Base-by-base conservation (phyloP, 2,329 filamentous ascomycete genomes). In the Trichothecium sympodiale region DNA sequence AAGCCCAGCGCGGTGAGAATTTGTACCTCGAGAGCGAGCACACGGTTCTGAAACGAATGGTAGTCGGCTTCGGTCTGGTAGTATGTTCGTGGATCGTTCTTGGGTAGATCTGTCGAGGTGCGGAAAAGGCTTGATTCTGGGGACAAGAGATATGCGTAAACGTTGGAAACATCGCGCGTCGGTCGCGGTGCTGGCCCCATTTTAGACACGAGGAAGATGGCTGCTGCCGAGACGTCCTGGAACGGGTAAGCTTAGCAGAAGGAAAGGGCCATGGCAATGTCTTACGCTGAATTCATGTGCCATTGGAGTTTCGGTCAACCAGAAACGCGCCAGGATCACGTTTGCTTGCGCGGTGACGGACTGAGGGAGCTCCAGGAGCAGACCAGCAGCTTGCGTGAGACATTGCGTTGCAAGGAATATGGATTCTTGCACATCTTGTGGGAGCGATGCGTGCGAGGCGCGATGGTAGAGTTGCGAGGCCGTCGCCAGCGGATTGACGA, bases 311-410 rank as follows among this genome's bases (percentile, higher is more conserved):
- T 63, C 69, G 17, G 66, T 55, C 17, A 86, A 62, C 80, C 83
- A 94, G 60, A 86, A 91, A 12, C 89, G 74, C 35, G 81, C 80
- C 25, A 94, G 74, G 1, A 91, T 60, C 29, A 95, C 77, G 51
- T 88, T 84, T 3, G 88, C 85, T 50, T 87, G 83, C 4, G 87
- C 83, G 28, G 91, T 84, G 28, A 85, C 76, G 46, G 87, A 84
- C 54, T 94, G 87, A 6, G 86, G 83, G 28, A 96, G 68, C 33
- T 84, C 76, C 3, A 98, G 70, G 14, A 96, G 72, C 34, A 93
- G 70, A 20, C 84, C 84, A 9, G 83, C 82, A 16, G 80, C 77
- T 57, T 91, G 84, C 3, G 81, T 84, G 30, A 89, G 71, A 46
- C 74, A 73, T 52, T 83, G 77, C 26, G 80, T 79, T 36, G 79